phyloP scores from a whole-genome alignment of 2,329 filamentous ascomycete genomes.

The Mycogone perniciosa region DNA sequence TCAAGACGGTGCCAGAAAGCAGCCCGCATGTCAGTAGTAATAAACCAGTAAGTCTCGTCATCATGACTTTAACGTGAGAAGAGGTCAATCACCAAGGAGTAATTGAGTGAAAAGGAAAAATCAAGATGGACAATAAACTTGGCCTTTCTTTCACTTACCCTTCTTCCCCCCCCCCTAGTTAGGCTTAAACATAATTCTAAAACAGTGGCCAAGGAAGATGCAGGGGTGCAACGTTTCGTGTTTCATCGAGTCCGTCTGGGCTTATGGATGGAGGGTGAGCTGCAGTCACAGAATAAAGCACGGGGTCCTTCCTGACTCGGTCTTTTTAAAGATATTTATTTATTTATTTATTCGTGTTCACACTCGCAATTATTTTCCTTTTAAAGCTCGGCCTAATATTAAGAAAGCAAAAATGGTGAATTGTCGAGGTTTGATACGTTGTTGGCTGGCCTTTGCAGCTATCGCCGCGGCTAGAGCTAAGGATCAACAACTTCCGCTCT shows the following conservation, averaged over 20 bases:
- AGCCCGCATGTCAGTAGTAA: constrained; percentile 2
- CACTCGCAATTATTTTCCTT: neutral
- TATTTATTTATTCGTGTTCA: neutral
- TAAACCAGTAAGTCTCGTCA: neutral
- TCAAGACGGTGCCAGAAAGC: neutral
- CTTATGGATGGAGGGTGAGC: neutral
- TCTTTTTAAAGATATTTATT: neutral
- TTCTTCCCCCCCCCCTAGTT: neutral
- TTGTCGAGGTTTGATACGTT: neutral
- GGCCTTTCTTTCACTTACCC: neutral
- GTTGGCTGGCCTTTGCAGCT: constrained; percentile 5
- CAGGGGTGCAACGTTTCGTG: constrained; percentile 4
- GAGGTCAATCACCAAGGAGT: neutral
- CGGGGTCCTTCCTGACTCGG: neutral
- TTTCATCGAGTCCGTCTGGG: constrained; percentile 6
- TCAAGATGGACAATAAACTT: neutral
- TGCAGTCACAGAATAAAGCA: neutral
- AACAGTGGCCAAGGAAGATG: neutral
- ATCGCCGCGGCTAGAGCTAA: neutral
- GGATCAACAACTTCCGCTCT: constrained; percentile 4
- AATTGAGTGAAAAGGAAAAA: neutral
- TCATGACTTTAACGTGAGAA: neutral
- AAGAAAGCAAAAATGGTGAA: neutral
- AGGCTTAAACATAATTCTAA: neutral
- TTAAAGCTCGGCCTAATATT: neutral